A percentile compares a stretch with the other conserved stretches of the same genome.
Evolutionary conservation across 768 basidiomycete genomes (phyloP).

Genomic region (Arthromyces matolae): DNA sequence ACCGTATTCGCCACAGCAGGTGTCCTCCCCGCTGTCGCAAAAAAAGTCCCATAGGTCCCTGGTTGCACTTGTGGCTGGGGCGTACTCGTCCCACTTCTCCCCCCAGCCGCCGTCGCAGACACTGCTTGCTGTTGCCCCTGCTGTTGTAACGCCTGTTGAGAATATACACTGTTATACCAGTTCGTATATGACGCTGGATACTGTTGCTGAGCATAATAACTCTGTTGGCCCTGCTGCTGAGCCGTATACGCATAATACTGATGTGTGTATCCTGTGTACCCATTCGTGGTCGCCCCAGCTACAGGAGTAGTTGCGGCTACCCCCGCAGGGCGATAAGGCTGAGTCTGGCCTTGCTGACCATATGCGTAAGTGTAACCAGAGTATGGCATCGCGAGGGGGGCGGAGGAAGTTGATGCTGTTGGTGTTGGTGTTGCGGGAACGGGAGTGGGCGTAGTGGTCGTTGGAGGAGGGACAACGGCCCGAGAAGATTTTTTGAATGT

Average conservation of each 20-base stretch:
- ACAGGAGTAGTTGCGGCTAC: neutral
- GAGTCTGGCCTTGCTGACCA: conserved; percentile 19
- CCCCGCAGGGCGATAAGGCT: conserved; percentile 14
- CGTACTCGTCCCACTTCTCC: conserved; percentile 36
- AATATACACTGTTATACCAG: conserved; percentile 31
- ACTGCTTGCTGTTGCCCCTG: conserved; percentile 4
- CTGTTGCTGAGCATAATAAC: conserved; percentile 36
- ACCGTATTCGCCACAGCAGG: conserved; percentile 28
- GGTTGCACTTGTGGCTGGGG: conserved; percentile 33
- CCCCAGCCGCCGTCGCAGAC: no score
- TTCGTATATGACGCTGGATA: conserved; percentile 30
- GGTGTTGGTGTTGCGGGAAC: conserved; percentile 22
- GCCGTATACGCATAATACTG: conserved; percentile 19
- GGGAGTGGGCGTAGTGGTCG: conserved; percentile 17
- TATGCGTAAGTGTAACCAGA: conserved; percentile 35
- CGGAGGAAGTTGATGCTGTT: conserved; percentile 23
- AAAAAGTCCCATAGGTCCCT: conserved; percentile 26
- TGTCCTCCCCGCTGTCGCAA: conserved; percentile 16
- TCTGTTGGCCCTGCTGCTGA: conserved; percentile 17
- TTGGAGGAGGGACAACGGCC: conserved; percentile 31
- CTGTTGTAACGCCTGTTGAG: conserved; percentile 17
- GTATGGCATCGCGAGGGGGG: conserved; percentile 23
- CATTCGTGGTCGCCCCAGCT: neutral
- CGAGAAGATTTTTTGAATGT: conserved; percentile 58
- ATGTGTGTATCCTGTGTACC: conserved; percentile 30